Evolutionary conservation across 164 flowering plant genomes (phyloP), one percentile per base, ranked within the genome.

Genomic region (Euptelea pleiosperma): DNA sequence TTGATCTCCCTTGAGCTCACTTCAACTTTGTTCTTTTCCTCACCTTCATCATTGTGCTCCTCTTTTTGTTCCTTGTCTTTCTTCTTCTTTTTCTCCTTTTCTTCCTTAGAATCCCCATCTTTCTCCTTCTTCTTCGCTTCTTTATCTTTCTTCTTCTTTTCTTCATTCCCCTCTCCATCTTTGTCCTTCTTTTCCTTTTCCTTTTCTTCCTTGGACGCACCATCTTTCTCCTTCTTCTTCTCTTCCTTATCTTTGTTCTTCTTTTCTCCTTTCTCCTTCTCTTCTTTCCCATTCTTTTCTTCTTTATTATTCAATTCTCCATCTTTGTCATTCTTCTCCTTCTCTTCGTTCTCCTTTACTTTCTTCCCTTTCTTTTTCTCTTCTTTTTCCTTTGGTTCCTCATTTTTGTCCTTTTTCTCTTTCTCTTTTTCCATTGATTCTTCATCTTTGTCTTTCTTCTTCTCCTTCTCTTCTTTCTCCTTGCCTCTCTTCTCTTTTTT

Each of bases 71-170:
- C 44, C 18, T 49, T 21, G 0, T 47, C 64, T 52, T 51, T 34
- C 66, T 67, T 60, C 48, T 72, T 64, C 11, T 55, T 62, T 39
- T 67, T 70, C 55, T 41, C 28, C n/a, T 70, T 56, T 18, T 44
- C 5, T 55, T 67, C 67, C 44, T 24, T 45, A 5, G 36, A 43
- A 19, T 48, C 45, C 21, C 19, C 42, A 10, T 52, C 45, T 5
- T 44, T 50, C 10, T 49, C 43, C 6, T 22, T 8, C 12, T 26
- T 41, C 28, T 29, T 46, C n/a, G 14, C 36, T n/a, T 41, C 30
- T 21, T 1, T 18, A 45, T 54, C 61, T 9, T 47, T 28, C 8
- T 26, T 44, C 15, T 51, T 40, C 14, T 40, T 44, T 28, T 45
- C 43, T 34, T 53, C 49, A n/a, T 36, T 16, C n/a, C 14, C 42